Base-by-base conservation (phyloP, 768 basidiomycete genomes). In the Sporobolomyces pararoseus region DNA sequence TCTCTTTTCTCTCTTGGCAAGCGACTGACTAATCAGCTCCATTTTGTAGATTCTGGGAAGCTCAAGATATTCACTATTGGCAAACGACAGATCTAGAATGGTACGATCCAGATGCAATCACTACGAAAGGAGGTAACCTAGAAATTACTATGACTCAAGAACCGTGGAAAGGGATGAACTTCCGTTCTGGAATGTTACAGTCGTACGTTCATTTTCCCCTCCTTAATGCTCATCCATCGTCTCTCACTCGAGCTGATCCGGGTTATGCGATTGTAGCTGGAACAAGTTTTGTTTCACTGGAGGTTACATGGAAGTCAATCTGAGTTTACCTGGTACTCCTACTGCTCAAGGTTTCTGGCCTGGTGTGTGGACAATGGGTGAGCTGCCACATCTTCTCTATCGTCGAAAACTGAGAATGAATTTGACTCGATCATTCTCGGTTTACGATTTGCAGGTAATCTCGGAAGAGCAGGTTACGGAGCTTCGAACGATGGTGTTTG, bases 381-480 rank as follows among this genome's bases (percentile, higher is more conserved):
- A 49, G 37, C 13, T 42, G 9, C 39, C 39, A 42, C 29, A 27
- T 17, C 34, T 19, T 2, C 34, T 32, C 57, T 59, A 2, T 68
- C 66, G 71, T 65, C 39, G 10, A 42, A 9, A 42, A 42, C 39
- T 17, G 39, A 42, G 10, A 42, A 9, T 42, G 9, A 9, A 42
- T 17, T 42, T 42, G 39, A 42, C 39, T 42, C 39, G 39, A 42
- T 42, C 39, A 42, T 42, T n/a, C 63, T 32, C 19, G n/a, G 12
- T 35, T 32, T 19, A 19, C 35, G 17, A 27, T 42, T 51, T 35
- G 32, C 49, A 78, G 90, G 91, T 1, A 95, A 93, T 76, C 84
- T 91, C 83, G 92, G 83, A 73, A 80, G 92, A 65, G 87, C 92
- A 37, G 94, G 91, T 2, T 93, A 88, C 79, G 94, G 94, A 52